Conservation (phyloP, 257 asterid species). For the Nyctanthes arbortristis region DNA sequence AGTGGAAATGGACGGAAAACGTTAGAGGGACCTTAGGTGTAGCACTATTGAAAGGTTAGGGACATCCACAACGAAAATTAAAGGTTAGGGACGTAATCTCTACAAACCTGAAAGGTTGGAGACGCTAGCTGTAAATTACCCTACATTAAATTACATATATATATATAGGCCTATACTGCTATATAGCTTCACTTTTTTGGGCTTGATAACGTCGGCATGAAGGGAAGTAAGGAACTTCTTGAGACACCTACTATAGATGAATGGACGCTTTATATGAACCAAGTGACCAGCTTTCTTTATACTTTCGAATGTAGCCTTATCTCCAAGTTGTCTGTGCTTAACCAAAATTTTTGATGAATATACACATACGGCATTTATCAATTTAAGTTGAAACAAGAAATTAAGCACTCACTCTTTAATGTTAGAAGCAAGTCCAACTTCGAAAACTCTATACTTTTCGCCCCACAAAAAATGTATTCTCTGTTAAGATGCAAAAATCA, state of each 20-base stretch:
- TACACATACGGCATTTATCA: too few relatives aligned
- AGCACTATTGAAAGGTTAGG: too few relatives aligned
- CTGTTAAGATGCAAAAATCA: constrained; percentile 32
- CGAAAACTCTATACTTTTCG: constrained; percentile 80
- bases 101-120: too few relatives aligned
- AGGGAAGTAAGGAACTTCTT: constrained; percentile 66
- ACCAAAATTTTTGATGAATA: not conserved
- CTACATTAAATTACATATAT: too few relatives aligned
- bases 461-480: constrained; percentile 94
- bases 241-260: constrained; percentile 63
- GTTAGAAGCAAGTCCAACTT: constrained; percentile 61
- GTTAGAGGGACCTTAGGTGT: too few relatives aligned
- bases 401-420: constrained; percentile 72
- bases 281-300: constrained; percentile 84
- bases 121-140: too few relatives aligned
- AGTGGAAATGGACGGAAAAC: too few relatives aligned
- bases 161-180: too few relatives aligned
- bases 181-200: constrained; percentile 28
- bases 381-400: too few relatives aligned
- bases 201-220: constrained; percentile 31
- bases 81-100: too few relatives aligned
- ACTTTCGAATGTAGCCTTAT: constrained; percentile 46
- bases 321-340: constrained; percentile 65
- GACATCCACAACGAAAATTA: too few relatives aligned
- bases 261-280: constrained; percentile 86